phyloP scores from a whole-genome alignment of 768 basidiomycete genomes.

The Bullera alba region DNA sequence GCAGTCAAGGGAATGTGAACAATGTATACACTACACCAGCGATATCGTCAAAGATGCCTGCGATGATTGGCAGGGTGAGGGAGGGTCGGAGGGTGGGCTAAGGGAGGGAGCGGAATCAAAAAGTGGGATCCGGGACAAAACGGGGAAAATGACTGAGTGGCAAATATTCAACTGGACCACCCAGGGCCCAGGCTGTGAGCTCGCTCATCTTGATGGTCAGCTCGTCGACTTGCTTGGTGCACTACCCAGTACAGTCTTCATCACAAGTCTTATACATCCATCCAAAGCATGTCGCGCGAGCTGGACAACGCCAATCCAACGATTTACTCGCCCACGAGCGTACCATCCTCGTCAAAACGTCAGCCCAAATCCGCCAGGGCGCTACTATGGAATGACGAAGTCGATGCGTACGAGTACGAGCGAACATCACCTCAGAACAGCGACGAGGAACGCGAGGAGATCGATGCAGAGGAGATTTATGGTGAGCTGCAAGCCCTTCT shows the following conservation, averaged over 20 bases:
- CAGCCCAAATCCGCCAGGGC: constrained; percentile 47
- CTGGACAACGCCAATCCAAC: constrained; percentile 80
- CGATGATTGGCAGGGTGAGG: not conserved
- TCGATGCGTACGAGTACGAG: constrained; percentile 48
- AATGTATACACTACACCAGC: not conserved
- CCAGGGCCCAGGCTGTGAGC: too few relatives aligned
- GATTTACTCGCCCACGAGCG: constrained; percentile 53
- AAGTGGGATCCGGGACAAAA: not conserved
- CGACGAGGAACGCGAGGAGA: constrained; percentile 50
- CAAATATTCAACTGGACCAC: too few relatives aligned
- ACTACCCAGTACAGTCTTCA: not conserved
- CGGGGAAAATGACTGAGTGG: too few relatives aligned
- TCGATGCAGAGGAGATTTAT: constrained; percentile 88
- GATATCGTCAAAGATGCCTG: not conserved
- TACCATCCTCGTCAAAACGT: constrained; percentile 38
- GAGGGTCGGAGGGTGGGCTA: not conserved
- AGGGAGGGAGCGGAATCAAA: not conserved
- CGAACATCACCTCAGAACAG: constrained; percentile 12
- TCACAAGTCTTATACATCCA: not conserved
- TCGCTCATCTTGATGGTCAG: too few relatives aligned
- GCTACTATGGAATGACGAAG: constrained; percentile 46
- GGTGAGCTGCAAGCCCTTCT: constrained; percentile 51
- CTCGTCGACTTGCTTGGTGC: too few relatives aligned
- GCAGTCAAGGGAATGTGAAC: too few relatives aligned
- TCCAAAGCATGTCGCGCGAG: constrained; percentile 26